Evolutionary conservation across 768 basidiomycete species (phyloP), one percentile per base, ranked within the genome.

Genomic region (Glaciozyma antarctica): DNA sequence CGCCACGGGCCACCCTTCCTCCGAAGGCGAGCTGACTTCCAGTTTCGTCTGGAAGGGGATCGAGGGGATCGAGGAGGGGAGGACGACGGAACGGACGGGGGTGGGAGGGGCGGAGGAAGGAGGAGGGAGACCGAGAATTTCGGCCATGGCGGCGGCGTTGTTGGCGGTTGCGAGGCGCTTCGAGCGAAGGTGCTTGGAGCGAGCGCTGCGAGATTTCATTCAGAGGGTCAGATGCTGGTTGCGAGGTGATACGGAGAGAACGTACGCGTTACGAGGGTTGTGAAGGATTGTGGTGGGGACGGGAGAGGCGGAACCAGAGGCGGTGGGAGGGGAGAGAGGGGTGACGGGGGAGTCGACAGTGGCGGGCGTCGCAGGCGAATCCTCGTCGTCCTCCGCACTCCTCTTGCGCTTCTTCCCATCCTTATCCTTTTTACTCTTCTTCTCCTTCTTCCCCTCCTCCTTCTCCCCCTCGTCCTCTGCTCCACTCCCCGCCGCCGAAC

Each of bases 221-320:
- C 19, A 22, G 24, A 19, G 30, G 22, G 53, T 47, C 34, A 28
- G 22, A 9, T 28, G 16, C n/a, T 28, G 12, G 19, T 19, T n/a
- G 44, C 44, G 43, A 32, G 51, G 43, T 47, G 28, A 5, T 1
- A 13, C 3, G 34, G 34, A 34, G n/a, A 47, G n/a, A 24, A 34
- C 70, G n/a, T 17, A 72, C 71, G 71, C 71, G 65, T 67, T 72
- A 58, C 71, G 71, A 22, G 71, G 71, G 65, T 72, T 72, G 41
- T 62, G 60, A 44, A 71, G 62, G 24, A 64, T 49, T 12, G 64
- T 45, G 13, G 53, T 43, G 32, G 30, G 28, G n/a, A 32, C 47
- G 7, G 48, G 32, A 4, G 48, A 53, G 1, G 55, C 62, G 32
- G 48, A 41, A 0, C 61, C 45, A 5, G 66, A 54, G 5, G 52